These are phyloP conservation scores for Pichia paraexigua DNA, from an alignment of 805 yeast genomes.

Conservation along the genomic window DNA sequence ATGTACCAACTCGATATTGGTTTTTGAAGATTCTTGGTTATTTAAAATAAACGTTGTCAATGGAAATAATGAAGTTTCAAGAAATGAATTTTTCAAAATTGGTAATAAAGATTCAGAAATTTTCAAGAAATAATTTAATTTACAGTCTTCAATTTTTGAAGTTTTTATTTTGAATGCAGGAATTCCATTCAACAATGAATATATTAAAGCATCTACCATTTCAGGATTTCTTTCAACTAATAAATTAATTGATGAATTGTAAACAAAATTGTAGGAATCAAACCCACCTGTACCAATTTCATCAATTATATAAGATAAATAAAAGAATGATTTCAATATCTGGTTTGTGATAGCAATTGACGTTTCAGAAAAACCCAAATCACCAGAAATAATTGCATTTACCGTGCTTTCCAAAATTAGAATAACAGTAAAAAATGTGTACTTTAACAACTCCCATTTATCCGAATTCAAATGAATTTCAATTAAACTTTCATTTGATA, in stretches of 20 bases:
- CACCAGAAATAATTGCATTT: conserved; percentile 22
- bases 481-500: not conserved
- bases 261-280: conserved; percentile 54
- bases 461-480: conserved; percentile 2
- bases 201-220: conserved; percentile 20
- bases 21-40: conserved; percentile 8
- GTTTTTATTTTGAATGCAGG: conserved; percentile 20
- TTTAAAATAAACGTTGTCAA: not conserved
- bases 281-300: conserved; percentile 59
- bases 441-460: conserved; percentile 22
- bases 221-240: conserved; percentile 21
- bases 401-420: conserved; percentile 44
- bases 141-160: conserved; percentile 29
- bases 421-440: conserved; percentile 38
- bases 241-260: conserved; percentile 28
- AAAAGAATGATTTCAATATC: conserved; percentile 31
- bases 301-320: conserved; percentile 40
- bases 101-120: conserved; percentile 37
- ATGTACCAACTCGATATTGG: conserved; percentile 53
- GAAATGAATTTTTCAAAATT: conserved; percentile 30
- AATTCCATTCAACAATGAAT: conserved; percentile 9
- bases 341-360: conserved; percentile 5
- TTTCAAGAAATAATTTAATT: conserved; percentile 38
- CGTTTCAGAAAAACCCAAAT: conserved; percentile 1
- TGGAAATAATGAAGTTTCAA: conserved; percentile 20